Base-by-base conservation (phyloP, 1,284 basidiomycete species). In the Ganoderma boninense region DNA sequence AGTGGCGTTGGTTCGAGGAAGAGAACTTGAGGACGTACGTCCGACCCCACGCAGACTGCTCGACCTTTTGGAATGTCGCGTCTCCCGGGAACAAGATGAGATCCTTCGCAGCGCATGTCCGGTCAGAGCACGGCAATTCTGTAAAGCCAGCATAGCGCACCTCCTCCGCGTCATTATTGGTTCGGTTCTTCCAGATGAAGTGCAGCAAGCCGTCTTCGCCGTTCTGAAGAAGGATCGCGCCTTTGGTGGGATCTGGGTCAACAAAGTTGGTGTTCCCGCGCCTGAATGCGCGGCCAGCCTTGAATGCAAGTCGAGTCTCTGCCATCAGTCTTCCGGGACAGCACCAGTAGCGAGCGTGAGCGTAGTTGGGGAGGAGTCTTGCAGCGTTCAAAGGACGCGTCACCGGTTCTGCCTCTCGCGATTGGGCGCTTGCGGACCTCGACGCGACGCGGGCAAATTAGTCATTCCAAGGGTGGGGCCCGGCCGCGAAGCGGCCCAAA, bases 1-100 rank as follows among this genome's bases (percentile, higher is more conserved):
- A 95, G 78, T 95, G 92, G 70, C 88, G 87, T 77, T 94, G 91
- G 76, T 93, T 86, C 20, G 93, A 95, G 7, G 92, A 94, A 1
- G 90, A 89, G 82, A 95, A 95, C 80, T 92, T 94, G 76, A 95
- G 88, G 69, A 94, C 92, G 77, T 91, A 95, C 5, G 91, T 88
- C 70, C 94, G 84, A 20, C 92, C 92, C 67, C 83, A 82, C 3
- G 84, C 77, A 1, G 88, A 86, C 76, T 93, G 87, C 2, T 87
- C 72, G 14, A 95, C 90, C 79, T 90, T 91, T 69, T 84, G 84
- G 77, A 95, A 93, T 1, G 85, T 86, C n/a, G 94, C 94, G 80
- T 95, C 94, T 2, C 87, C 86, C 1, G 93, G 92, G 77, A 95
- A 93, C 54, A 95, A 81, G 72, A 95, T 93, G 63, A 95, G 82